Evolutionary conservation across 2,329 filamentous ascomycete species (phyloP).

Genomic region (Verticillium longisporum): DNA sequence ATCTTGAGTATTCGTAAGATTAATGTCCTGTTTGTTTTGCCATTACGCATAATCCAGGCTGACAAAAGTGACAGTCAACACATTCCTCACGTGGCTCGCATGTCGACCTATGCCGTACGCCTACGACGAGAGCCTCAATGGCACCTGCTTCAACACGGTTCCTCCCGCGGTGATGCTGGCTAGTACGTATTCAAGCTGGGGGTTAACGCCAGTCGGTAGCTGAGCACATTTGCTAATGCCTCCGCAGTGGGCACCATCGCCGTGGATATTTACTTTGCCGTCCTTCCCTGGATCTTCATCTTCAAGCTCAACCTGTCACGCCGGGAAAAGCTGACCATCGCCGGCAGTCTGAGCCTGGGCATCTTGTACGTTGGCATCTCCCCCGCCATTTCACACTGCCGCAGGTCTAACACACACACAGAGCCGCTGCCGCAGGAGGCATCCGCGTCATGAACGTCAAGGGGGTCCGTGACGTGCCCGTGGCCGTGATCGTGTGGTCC

Average conservation of each 20-base stretch:
- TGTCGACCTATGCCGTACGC: conserved; percentile 11
- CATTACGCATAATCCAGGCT: too few species aligned
- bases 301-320: conserved; percentile 28
- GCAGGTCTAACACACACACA: neutral
- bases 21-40: neutral
- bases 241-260: conserved; percentile 11
- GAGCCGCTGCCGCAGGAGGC: neutral
- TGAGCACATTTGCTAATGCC: neutral
- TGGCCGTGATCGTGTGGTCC: conserved; percentile 14
- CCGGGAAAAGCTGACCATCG: conserved; percentile 28
- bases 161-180: conserved; percentile 10
- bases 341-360: conserved; percentile 26
- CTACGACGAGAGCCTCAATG: conserved; percentile 9
- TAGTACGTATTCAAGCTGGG: neutral
- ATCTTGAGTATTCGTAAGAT: neutral
- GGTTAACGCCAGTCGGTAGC: neutral
- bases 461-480: conserved; percentile 9
- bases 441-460: conserved; percentile 1
- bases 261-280: conserved; percentile 29
- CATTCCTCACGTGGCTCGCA: conserved; percentile 11
- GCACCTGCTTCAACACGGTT: conserved; percentile 11
- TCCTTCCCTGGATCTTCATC: conserved; percentile 35
- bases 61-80: neutral
- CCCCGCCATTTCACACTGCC: neutral
- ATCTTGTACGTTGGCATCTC: conserved; percentile 20